Evolutionary conservation across 139 green algal species (phyloP).

Genomic region (Raphidocelis subcapitata): DNA sequence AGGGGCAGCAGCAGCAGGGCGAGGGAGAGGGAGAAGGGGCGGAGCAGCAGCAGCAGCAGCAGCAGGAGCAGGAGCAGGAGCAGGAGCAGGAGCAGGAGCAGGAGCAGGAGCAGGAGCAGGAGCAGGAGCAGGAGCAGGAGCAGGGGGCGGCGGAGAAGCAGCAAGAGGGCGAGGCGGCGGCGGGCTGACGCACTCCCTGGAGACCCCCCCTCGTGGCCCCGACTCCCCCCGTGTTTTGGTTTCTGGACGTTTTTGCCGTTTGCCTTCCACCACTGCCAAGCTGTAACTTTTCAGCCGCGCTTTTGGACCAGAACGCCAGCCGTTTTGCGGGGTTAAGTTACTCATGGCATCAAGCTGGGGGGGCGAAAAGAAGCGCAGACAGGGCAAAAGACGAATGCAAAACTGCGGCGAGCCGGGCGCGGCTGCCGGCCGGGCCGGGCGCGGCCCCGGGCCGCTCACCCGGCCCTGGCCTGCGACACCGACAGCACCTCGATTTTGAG

Average conservation of each 20-base stretch:
- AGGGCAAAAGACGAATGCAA: neutral
- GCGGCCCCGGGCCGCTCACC: neutral
- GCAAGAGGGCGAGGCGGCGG: too few relatives aligned
- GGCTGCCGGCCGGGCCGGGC: neutral
- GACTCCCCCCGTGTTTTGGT: too few relatives aligned
- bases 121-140: neutral
- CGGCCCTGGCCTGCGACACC: neutral
- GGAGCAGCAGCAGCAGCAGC: neutral
- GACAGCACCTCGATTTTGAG: constrained; percentile 62
- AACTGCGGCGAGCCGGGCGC: neutral
- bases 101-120: neutral
- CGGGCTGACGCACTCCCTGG: too few relatives aligned
- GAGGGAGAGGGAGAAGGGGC: neutral
- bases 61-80: neutral
- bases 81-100: neutral
- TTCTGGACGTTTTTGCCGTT: too few relatives aligned
- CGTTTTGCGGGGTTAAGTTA: too few relatives aligned
- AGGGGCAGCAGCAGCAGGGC: neutral
- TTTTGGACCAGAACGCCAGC: too few relatives aligned
- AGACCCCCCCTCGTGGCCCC: too few relatives aligned
- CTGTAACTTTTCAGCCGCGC: too few relatives aligned
- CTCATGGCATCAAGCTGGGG: too few relatives aligned
- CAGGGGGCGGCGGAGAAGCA: too few relatives aligned
- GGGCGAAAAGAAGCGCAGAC: too few relatives aligned
- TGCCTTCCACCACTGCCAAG: too few relatives aligned